Evolutionary conservation across 305 asterid species (phyloP).

Genomic region (Fraxinus velutina): DNA sequence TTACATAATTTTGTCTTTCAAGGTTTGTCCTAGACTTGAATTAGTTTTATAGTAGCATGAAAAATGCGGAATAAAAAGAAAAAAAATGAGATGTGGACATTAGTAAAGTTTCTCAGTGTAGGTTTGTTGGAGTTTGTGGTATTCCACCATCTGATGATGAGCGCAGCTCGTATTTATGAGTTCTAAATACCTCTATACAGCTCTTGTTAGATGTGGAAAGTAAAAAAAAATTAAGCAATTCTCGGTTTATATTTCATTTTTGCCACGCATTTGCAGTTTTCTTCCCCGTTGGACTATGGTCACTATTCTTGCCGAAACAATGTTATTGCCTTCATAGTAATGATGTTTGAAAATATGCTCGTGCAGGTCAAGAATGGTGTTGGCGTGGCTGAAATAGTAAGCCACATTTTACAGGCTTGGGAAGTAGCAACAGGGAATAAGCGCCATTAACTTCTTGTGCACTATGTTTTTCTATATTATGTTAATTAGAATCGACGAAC

Average conservation of each 20-base stretch:
- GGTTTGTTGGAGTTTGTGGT: neutral
- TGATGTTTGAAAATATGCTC: neutral
- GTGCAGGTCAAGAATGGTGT: constrained; percentile 89
- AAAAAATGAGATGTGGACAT: neutral
- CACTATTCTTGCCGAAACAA: neutral
- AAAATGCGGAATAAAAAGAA: neutral
- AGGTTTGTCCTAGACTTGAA: neutral
- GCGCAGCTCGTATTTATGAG: neutral
- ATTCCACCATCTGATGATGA: neutral
- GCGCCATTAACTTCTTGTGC: constrained; percentile 24
- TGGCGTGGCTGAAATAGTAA: constrained; percentile 73
- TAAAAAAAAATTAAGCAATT: neutral
- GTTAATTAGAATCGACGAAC: neutral
- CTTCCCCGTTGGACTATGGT: neutral
- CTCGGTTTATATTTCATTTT: neutral
- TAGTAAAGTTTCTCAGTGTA: neutral
- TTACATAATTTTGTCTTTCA: constrained; percentile 1
- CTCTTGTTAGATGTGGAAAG: neutral
- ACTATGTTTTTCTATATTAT: neutral
- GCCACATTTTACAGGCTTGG: constrained; percentile 69
- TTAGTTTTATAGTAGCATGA: neutral
- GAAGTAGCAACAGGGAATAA: constrained; percentile 61
- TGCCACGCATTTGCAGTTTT: neutral
- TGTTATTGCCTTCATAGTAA: neutral
- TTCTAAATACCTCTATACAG: neutral